Conservation (phyloP, 495 filamentous ascomycete genomes). For the Annulohypoxylon bovei region DNA sequence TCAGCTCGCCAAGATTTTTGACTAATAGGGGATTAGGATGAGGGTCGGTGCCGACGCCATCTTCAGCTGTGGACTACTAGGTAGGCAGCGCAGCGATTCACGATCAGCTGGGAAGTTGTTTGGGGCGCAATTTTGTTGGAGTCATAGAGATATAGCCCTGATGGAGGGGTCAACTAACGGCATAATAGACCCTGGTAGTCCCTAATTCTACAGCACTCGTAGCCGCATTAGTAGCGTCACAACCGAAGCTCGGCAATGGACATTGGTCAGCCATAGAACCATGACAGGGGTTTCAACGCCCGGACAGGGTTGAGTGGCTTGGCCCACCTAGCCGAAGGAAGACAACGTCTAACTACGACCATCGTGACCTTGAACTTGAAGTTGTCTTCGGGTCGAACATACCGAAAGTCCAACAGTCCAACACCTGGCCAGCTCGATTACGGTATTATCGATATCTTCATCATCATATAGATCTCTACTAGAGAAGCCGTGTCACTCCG, state of each 20-base stretch:
- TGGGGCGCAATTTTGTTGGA: slow-evolving; percentile 11
- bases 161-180: background rate
- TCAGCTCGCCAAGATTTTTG: background rate
- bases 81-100: background rate
- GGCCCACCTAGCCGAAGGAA: background rate
- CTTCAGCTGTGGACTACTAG: slow-evolving; percentile 28
- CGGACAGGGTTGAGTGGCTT: background rate
- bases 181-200: background rate
- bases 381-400: background rate
- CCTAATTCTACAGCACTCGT: background rate
- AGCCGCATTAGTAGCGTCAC: slow-evolving; percentile 4
- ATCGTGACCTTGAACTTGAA: background rate
- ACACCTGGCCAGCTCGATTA: background rate
- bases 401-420: background rate
- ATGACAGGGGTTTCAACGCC: background rate
- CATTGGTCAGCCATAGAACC: background rate
- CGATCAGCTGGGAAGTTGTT: background rate
- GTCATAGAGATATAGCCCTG: background rate
- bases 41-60: background rate
- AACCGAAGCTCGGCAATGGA: background rate
- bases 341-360: background rate
- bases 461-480: background rate
- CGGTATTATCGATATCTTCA: slow-evolving; percentile 1
- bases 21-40: background rate
- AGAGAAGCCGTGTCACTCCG: background rate